Percentiles rank a stretch among this genome's conserved stretches.
phyloP scores from a whole-genome alignment of 805 yeast species.

The Saccharomycopsis sp. region DNA sequence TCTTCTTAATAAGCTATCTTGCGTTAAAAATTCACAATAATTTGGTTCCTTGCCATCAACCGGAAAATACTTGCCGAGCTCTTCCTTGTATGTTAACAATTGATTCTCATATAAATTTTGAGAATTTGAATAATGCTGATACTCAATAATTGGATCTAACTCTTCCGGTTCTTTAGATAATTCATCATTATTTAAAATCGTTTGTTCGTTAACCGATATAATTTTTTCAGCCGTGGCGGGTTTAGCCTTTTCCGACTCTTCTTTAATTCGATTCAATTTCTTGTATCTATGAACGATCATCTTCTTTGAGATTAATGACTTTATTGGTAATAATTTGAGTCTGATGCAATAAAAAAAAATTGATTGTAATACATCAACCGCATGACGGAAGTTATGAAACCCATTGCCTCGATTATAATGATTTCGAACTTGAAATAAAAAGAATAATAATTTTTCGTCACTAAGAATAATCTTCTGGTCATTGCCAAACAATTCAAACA shows the following conservation, averaged over 20 bases:
- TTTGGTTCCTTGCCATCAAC: no score
- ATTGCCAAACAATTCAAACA: conserved; percentile 27
- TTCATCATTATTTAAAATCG: conserved; percentile 23
- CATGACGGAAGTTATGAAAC: conserved; percentile 94
- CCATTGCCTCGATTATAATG: conserved; percentile 81
- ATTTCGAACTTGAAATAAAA: conserved; percentile 64
- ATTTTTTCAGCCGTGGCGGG: no score
- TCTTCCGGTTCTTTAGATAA: conserved; percentile 16
- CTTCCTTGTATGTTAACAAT: conserved; percentile 9
- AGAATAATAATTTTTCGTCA: conserved; percentile 46
- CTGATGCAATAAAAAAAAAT: conserved; percentile 53
- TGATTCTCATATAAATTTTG: conserved; percentile 17
- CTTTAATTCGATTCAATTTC: no score
- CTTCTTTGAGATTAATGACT: conserved; percentile 14
- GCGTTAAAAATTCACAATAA: no score
- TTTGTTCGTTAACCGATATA: conserved; percentile 15
- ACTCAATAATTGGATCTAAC: conserved; percentile 19
- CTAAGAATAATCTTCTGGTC: conserved; percentile 23
- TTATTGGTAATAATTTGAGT: conserved; percentile 24
- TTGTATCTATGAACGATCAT: conserved; percentile 13
- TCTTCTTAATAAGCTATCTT: conserved; percentile 23
- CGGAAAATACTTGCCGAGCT: conserved; percentile 11
- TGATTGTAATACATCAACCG: conserved; percentile 91
- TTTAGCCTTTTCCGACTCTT: neutral
- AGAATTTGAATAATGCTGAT: conserved; percentile 10